These are phyloP conservation scores for Trypethelium eluteriae DNA, from an alignment of 495 filamentous ascomycete species.

Conservation along the genomic window DNA sequence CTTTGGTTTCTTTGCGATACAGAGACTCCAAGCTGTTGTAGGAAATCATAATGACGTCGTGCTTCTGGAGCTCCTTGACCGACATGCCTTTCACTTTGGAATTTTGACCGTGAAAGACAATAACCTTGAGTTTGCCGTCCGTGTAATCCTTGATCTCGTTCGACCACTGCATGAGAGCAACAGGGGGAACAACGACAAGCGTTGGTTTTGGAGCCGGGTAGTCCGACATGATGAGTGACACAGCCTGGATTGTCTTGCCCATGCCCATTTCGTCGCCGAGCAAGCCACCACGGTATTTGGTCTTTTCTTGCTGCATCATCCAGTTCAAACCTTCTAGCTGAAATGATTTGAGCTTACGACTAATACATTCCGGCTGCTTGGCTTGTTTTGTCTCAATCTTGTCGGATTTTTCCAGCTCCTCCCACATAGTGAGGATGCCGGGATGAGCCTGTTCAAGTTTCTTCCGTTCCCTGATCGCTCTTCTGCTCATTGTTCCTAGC, in stretches of 20 bases:
- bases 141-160: slow-evolving; percentile 90
- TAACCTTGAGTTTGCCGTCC: slow-evolving; percentile 75
- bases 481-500: slow-evolving; percentile 25
- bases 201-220: slow-evolving; percentile 75
- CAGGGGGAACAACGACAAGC: slow-evolving; percentile 85
- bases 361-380: slow-evolving; percentile 70
- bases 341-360: slow-evolving; percentile 76
- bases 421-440: slow-evolving; percentile 73
- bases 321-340: slow-evolving; percentile 89
- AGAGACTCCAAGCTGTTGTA: slow-evolving; percentile 86
- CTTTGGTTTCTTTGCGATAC: slow-evolving; percentile 85
- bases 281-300: slow-evolving; percentile 76
- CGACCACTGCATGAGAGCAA: slow-evolving; percentile 95
- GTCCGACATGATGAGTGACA: slow-evolving; percentile 95
- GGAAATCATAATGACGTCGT: slow-evolving; percentile 92
- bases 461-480: slow-evolving; percentile 43
- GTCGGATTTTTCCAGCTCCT: slow-evolving; percentile 58
- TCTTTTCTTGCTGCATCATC: slow-evolving; percentile 85
- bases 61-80: slow-evolving; percentile 64
- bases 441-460: slow-evolving; percentile 74
- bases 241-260: slow-evolving; percentile 96
- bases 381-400: slow-evolving; percentile 57
- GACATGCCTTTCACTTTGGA: slow-evolving; percentile 66
- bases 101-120: slow-evolving; percentile 84
- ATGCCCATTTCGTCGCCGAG: slow-evolving; percentile 97